phyloP scores from a whole-genome alignment of 331 rosid genomes.

The Quercus tomentella region DNA sequence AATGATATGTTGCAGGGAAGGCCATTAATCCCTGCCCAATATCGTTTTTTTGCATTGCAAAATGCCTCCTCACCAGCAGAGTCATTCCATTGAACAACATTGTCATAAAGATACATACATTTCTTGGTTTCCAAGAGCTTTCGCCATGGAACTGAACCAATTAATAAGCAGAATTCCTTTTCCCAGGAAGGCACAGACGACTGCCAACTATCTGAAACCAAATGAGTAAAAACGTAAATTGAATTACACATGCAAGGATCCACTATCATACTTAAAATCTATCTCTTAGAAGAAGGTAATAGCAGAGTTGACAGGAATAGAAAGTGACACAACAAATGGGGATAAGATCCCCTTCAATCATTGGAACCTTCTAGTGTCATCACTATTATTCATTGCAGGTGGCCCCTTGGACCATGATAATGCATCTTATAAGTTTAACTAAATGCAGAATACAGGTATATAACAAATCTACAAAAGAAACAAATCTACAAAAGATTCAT shows the following conservation, averaged over 20 bases:
- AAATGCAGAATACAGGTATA: not conserved
- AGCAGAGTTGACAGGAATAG: conserved; percentile 4
- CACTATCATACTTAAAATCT: conserved; percentile 6
- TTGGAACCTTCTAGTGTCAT: not conserved
- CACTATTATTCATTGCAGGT: not conserved
- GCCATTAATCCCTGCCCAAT: conserved; percentile 55
- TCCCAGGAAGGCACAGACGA: conserved; percentile 70
- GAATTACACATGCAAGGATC: conserved; percentile 15
- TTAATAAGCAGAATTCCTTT: conserved; percentile 49
- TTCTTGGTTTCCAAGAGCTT: conserved; percentile 55
- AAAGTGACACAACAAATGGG: not conserved
- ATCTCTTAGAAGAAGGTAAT: conserved; percentile 1
- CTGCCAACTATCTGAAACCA: conserved; percentile 40
- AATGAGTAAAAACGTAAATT: conserved; percentile 6
- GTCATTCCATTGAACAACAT: conserved; percentile 68
- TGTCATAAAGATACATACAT: conserved; percentile 41
- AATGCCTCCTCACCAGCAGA: conserved; percentile 82
- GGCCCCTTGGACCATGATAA: not conserved
- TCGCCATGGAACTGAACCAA: conserved; percentile 69
- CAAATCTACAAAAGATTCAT: not conserved
- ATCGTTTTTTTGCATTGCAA: conserved; percentile 61
- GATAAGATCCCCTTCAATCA: not conserved
- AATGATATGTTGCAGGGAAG: conserved; percentile 34
- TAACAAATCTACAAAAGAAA: not conserved
- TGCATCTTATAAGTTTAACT: not conserved